phyloP scores from a whole-genome alignment of 192 early-diverging fungal species.

The Gigaspora rosea region DNA sequence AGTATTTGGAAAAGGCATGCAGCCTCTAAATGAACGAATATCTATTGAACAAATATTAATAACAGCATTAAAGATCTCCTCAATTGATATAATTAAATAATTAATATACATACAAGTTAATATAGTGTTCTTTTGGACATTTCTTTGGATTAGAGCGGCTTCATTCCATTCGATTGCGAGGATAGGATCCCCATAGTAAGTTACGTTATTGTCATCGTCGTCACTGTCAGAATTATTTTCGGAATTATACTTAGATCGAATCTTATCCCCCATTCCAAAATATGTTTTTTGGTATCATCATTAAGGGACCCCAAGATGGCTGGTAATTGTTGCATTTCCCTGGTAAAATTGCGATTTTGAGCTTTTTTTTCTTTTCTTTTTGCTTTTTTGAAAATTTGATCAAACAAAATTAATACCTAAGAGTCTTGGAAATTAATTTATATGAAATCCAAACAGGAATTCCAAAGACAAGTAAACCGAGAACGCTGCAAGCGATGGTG shows the following conservation, averaged over 20 bases:
- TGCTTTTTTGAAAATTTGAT: not conserved
- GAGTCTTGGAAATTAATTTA: not conserved
- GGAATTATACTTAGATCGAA: not conserved
- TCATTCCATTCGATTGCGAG: constrained; percentile 1
- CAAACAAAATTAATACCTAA: not conserved
- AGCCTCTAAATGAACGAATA: not conserved
- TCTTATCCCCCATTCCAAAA: not conserved
- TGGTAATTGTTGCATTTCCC: not conserved
- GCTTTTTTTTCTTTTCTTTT: not conserved
- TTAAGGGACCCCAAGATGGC: not conserved
- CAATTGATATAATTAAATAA: not conserved
- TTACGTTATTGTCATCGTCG: too few species aligned
- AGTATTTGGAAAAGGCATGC: not conserved
- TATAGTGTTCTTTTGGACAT: not conserved
- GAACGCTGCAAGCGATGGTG: too few species aligned
- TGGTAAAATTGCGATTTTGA: not conserved
- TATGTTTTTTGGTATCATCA: not conserved
- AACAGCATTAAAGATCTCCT: not conserved
- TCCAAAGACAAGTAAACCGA: too few species aligned
- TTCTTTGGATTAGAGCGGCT: not conserved
- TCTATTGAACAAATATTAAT: not conserved
- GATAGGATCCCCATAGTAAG: not conserved
- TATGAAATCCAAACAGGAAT: too few species aligned
- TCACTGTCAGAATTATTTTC: too few species aligned
- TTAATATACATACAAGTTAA: not conserved